Evolutionary conservation across 345 rosid species (phyloP).

Genomic region (Populus tremula): DNA sequence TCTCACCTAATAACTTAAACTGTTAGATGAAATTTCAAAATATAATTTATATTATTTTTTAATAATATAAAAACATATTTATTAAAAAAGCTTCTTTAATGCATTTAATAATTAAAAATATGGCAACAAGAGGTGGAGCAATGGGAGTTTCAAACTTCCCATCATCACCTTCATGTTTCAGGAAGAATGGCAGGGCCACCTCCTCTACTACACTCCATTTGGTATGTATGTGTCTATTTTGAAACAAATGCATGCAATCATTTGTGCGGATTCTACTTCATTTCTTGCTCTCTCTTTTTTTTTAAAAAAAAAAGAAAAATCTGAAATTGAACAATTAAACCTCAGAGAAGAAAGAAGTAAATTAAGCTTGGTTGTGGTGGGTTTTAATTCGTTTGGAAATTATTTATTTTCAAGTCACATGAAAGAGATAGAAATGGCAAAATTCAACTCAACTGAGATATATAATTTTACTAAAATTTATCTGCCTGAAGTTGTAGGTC

Average conservation of each 20-base stretch:
- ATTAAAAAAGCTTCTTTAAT: neutral
- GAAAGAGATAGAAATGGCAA: neutral
- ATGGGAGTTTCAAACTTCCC: slow-evolving; percentile 56
- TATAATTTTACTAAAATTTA: too few relatives aligned
- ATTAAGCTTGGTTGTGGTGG: neutral
- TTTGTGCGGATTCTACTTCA: too few relatives aligned
- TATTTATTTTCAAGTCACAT: neutral
- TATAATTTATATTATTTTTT: too few relatives aligned
- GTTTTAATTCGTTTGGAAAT: neutral
- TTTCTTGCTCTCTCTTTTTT: too few relatives aligned
- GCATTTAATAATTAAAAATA: slow-evolving; percentile 18
- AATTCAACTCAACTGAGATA: neutral
- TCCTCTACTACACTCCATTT: slow-evolving; percentile 25
- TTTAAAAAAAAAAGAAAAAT: too few relatives aligned
- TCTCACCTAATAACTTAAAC: too few relatives aligned
- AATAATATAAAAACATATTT: too few relatives aligned
- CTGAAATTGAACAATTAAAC: neutral
- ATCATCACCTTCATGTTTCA: slow-evolving; percentile 41
- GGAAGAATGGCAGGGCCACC: slow-evolving; percentile 31
- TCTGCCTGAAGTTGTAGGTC: neutral
- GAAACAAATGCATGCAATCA: neutral
- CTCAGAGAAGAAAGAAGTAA: neutral
- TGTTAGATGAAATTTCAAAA: too few relatives aligned
- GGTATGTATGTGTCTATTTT: slow-evolving; percentile 33
- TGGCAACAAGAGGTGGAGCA: slow-evolving; percentile 56